Evolutionary conservation across 768 basidiomycete species (phyloP), one percentile per base, ranked within the genome.

Genomic region (Lanmaoa pseudosensibilis): DNA sequence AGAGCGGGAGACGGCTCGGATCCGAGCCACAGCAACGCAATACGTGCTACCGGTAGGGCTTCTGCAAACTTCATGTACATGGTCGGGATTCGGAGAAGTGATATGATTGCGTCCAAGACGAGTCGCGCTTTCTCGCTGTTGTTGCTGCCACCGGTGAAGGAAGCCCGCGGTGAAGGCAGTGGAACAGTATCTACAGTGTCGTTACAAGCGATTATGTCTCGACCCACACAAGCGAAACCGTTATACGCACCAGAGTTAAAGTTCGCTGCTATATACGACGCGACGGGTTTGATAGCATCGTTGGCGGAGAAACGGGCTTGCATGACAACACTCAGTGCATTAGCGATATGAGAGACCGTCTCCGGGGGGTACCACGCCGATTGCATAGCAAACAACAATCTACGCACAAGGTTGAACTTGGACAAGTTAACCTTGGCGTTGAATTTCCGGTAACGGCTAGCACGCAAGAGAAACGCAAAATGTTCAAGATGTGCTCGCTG

Each of bases 191-290:
- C 57, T 67, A 45, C 10, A 45, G 2, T n/a, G 11, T 34, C 30
- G 3, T 41, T 18, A 16, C 1, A 25, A 4, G 27, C 12, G 37
- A 41, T 44, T 47, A 8, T 21, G 50, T 33, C 38, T 30, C 3
- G 12, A 15, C 12, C 33, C 32, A 45, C n/a, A 33, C 4, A 32
- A 6, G 25, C 38, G 36, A 50, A 46, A 21, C 37, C 18, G 41
- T 19, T 30, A 1, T 7, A 63, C 82, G 53, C 52, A 90, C 90
- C 78, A 67, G 82, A 80, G 57, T 88, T 83, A 13, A 94, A 70
- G 66, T 89, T 88, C 0, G 92, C 90, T 2, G 92, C 90, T 9
- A 96, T 74, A 68, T 91, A 96, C 0, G 92, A 88, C 5, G 93
- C 83, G 1, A 94, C 72, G 0, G 95, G 94, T 65, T 94, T 96